These are phyloP conservation scores for Eucalyptus virginea DNA, from an alignment of 345 rosid species.

Conservation along the genomic window DNA sequence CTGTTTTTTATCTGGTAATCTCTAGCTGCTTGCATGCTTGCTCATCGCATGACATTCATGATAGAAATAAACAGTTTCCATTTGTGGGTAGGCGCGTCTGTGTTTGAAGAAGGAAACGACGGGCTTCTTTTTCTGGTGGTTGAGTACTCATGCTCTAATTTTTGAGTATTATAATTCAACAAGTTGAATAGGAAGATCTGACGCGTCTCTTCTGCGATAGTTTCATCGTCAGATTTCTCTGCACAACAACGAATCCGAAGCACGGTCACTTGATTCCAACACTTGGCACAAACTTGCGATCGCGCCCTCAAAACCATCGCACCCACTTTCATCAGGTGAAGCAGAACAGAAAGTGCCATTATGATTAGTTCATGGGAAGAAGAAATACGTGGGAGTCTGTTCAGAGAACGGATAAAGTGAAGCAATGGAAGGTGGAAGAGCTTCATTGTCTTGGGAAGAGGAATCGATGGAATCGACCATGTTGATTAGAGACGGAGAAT, in stretches of 20 bases:
- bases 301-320: too few relatives aligned
- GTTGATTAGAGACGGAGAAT: not conserved
- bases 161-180: not conserved
- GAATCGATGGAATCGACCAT: not conserved
- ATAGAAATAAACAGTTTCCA: not conserved
- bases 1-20: not conserved
- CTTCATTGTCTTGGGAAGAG: not conserved
- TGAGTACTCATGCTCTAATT: not conserved
- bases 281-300: too few relatives aligned
- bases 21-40: not conserved
- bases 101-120: not conserved
- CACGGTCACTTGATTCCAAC: too few relatives aligned
- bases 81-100: not conserved
- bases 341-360: not conserved
- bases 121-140: not conserved
- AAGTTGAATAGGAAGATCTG: too few relatives aligned
- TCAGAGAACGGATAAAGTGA: not conserved
- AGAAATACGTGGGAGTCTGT: not conserved
- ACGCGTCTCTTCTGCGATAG: too few relatives aligned
- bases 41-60: not conserved
- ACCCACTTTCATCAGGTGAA: not conserved
- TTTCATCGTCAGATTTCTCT: too few relatives aligned
- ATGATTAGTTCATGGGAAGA: not conserved
- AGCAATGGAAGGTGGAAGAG: not conserved
- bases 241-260: too few relatives aligned